These are phyloP conservation scores for Leccinum imitatum DNA, from an alignment of 768 basidiomycete species.

Conservation along the genomic window DNA sequence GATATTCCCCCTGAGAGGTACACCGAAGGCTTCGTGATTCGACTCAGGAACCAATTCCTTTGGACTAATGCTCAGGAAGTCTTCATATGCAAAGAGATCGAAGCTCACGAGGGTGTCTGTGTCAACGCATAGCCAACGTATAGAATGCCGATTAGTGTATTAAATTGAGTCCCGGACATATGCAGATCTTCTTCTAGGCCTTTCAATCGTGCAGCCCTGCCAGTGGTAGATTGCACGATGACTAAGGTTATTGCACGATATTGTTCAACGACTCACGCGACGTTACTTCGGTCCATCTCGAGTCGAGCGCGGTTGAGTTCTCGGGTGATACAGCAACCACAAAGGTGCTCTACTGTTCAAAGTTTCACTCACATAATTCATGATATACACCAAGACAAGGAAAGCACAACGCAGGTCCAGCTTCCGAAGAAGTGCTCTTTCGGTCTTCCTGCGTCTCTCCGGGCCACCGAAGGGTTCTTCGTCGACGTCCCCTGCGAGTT, in stretches of 20 bases:
- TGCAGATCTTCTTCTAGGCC: conserved; percentile 68
- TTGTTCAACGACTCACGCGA: conserved; percentile 40
- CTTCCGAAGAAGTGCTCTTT: conserved; percentile 43
- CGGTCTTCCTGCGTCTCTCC: conserved; percentile 37
- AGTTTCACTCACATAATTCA: conserved; percentile 43
- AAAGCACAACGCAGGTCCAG: conserved; percentile 44
- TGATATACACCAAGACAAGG: conserved; percentile 45
- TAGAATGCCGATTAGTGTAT: conserved; percentile 64
- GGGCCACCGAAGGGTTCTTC: conserved; percentile 36
- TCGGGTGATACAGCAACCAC: background rate
- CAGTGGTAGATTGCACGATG: background rate
- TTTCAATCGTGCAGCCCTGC: conserved; percentile 65
- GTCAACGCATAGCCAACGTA: conserved; percentile 72
- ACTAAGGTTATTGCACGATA: background rate
- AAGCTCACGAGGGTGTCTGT: conserved; percentile 68
- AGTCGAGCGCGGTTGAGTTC: background rate
- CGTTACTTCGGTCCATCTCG: conserved; percentile 69
- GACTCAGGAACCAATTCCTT: conserved; percentile 69
- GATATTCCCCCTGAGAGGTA: conserved; percentile 66
- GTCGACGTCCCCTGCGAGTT: conserved; percentile 17
- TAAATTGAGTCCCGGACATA: conserved; percentile 59
- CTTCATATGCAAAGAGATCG: background rate
- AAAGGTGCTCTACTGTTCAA: background rate
- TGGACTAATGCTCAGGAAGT: background rate
- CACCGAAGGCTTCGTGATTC: conserved; percentile 61